Percentiles rank a stretch among this genome's conserved stretches.
phyloP scores from a whole-genome alignment of 306 rosid genomes.

The Acacia melanoxylon region DNA sequence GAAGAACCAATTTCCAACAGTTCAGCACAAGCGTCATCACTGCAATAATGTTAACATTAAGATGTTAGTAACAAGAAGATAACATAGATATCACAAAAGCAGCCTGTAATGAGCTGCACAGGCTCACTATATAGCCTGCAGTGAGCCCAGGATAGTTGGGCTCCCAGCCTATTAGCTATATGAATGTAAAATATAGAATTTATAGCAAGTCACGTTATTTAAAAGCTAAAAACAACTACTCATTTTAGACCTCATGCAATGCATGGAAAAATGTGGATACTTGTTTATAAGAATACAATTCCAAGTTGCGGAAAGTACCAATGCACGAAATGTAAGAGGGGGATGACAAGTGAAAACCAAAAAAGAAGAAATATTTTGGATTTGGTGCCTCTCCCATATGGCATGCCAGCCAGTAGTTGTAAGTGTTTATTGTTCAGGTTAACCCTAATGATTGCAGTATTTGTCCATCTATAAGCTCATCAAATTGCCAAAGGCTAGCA shows the following conservation, averaged over 20 bases:
- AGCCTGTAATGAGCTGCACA: neutral
- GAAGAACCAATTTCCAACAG: conserved; percentile 50
- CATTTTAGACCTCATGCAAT: neutral
- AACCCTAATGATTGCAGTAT: neutral
- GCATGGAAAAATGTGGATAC: neutral
- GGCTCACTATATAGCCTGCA: neutral
- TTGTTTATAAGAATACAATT: neutral
- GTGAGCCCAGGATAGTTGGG: neutral
- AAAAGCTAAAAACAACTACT: neutral
- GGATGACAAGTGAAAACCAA: neutral
- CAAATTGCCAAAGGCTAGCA: neutral
- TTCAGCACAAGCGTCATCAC: conserved; percentile 57
- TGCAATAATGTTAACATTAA: conserved; percentile 41
- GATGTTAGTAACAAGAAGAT: conserved; percentile 28
- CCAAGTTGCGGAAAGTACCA: neutral
- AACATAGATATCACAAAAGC: conserved; percentile 23
- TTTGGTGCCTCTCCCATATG: neutral
- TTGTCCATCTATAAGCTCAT: neutral
- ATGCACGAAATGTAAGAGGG: neutral
- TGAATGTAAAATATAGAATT: neutral
- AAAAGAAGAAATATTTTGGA: neutral
- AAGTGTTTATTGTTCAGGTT: neutral
- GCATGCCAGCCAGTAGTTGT: neutral
- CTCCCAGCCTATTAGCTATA: neutral
- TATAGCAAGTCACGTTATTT: neutral